Evolutionary conservation across 257 asterid species (phyloP).

Genomic region (Cordia subcordata): DNA sequence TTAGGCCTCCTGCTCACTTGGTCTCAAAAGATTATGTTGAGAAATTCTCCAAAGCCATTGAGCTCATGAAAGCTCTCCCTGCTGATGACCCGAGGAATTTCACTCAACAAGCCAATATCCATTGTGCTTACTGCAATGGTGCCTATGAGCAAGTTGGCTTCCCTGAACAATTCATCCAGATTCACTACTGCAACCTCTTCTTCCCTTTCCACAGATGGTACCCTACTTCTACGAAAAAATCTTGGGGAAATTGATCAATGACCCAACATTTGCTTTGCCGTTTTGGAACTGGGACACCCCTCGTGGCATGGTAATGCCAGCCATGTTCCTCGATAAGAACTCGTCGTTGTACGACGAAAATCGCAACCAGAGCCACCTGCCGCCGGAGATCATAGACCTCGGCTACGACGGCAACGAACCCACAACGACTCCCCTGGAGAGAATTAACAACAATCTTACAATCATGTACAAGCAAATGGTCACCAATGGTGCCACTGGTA

Average conservation of each 20-base stretch:
- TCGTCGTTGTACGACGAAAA: slow-evolving; percentile 11
- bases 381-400: slow-evolving; percentile 7
- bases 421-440: neutral
- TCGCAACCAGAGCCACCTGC: slow-evolving; percentile 11
- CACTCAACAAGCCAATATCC: slow-evolving; percentile 28
- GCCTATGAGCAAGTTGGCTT: slow-evolving; percentile 38
- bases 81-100: slow-evolving; percentile 21
- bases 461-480: slow-evolving; percentile 20
- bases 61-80: slow-evolving; percentile 17
- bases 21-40: slow-evolving; percentile 23
- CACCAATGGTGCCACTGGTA: neutral
- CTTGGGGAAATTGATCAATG: slow-evolving; percentile 21
- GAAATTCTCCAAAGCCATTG: slow-evolving; percentile 12
- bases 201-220: slow-evolving; percentile 46
- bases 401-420: neutral
- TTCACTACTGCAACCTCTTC: slow-evolving; percentile 43
- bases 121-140: slow-evolving; percentile 39
- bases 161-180: slow-evolving; percentile 21
- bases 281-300: slow-evolving; percentile 25
- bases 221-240: slow-evolving; percentile 28
- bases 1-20: slow-evolving; percentile 28
- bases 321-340: neutral
- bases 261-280: slow-evolving; percentile 13
- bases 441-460: slow-evolving; percentile 1
- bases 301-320: slow-evolving; percentile 19